Evolutionary conservation across 371 early-diverging fungal genomes (phyloP).

Genomic region (Neoconidiobolus thromboides): DNA sequence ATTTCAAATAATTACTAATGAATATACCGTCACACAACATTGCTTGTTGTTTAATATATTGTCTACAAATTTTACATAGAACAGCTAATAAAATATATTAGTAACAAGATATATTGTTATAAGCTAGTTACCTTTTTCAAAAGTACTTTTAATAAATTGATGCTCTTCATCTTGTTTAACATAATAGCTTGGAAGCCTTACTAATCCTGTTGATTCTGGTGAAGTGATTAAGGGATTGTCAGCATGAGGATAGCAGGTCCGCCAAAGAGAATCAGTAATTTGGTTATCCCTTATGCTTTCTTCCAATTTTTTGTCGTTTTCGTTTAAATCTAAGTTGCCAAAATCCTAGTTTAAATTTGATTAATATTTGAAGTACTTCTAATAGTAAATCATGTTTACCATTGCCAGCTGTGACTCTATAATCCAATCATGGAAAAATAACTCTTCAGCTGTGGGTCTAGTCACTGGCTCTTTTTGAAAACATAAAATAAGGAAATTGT

Average conservation of each 20-base stretch:
- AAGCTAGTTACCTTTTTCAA: conserved; percentile 16
- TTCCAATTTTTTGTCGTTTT: neutral
- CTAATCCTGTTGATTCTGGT: neutral
- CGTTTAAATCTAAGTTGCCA: neutral
- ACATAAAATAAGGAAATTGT: conserved; percentile 51
- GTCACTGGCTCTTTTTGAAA: conserved; percentile 56
- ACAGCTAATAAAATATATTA: conserved; percentile 11
- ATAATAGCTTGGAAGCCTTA: neutral
- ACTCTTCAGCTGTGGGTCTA: conserved; percentile 43
- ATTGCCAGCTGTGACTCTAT: conserved; percentile 14
- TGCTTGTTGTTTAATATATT: conserved; percentile 15
- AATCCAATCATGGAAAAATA: conserved; percentile 56
- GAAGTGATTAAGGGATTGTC: neutral
- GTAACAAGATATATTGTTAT: neutral
- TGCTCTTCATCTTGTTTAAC: conserved; percentile 6
- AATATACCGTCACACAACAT: conserved; percentile 18
- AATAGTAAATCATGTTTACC: neutral
- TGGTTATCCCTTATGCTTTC: neutral
- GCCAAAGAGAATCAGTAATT: neutral
- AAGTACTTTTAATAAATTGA: conserved; percentile 19
- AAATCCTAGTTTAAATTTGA: neutral
- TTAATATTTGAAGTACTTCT: neutral
- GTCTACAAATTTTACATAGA: conserved; percentile 16
- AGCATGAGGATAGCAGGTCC: neutral
- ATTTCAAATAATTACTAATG: neutral